Base-by-base conservation (phyloP, 23 red algal species). In the Gracilaria domingensis region DNA sequence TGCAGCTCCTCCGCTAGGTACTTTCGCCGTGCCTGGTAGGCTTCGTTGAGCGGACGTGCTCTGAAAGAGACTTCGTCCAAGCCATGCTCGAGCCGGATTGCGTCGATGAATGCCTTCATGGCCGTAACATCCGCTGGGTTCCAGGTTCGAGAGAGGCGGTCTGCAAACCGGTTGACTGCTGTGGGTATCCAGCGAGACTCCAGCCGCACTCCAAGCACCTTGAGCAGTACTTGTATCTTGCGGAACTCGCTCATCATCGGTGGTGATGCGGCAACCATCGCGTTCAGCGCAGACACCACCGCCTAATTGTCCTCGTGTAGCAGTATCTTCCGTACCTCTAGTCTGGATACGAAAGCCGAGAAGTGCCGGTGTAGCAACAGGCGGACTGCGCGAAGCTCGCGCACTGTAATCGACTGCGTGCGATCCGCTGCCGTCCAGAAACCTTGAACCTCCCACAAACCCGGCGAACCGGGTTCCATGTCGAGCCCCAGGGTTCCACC, bases 211-310 rank as follows among this genome's bases (percentile, higher is more conserved):
- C 24, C 18, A 2, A 60, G 72, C 7, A 1, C 48, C 8, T 66
- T 8, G 4, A 80, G 25, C 69, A 67, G 33, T 18, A 14, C 12
- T 47, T 56, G 25, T 0, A 89, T 23, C 5, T 33, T 2, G 14
- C 86, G 86, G 3, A 89, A 48, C 70, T 89, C 86, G 0, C 67
- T 50, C 86, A 89, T 89, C 53, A 89, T 78, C n/a, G 70, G 4
- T 33, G 14, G 50, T 0, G 42, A 58, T 28, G 86, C 49, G 12
- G 86, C 50, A 11, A 89, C 72, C 69, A 80, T 79, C 4, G 71
- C 0, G 37, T 47, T 78, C 0, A 62, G 13, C 9, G 80, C 39
- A 0, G 47, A 78, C 16, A 80, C 57, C 1, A 59, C 49, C 1
- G 45, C 70, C 34, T 80, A 50, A 55, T 79, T 89, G 3, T 64